Evolutionary conservation across 129 eudicot species (phyloP), one percentile per base, ranked within the genome.

Genomic region (Pseudognaphalium luteoalbum): DNA sequence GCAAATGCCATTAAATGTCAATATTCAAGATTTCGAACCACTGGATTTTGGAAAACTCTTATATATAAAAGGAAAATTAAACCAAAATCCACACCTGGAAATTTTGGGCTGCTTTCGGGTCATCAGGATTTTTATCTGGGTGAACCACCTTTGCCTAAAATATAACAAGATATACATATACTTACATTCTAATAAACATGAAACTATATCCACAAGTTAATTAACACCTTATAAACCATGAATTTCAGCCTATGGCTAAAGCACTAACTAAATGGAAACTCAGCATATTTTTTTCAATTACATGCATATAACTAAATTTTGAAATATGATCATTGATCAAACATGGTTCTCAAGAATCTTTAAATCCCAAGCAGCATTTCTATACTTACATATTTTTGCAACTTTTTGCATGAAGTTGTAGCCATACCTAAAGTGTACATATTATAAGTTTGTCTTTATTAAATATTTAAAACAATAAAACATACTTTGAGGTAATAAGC

Each of bases 91-190:
- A 15, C 83, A 92, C 98, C 90, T 84, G 93, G 78, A 92, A 92
- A 78, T 87, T 88, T 47, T 71, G 78, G 61, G 96, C 98, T 71
- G 97, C 91, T 68, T 79, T 81, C 33, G 98, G 93, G 71, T 92
- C 98, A 73, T 91, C 91, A 39, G 90, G 98, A 78, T 92, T 87
- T 85, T 92, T 92, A 86, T 92, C 98, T 67, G 98, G 97, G 80
- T 92, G 98, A 74, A 89, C 93, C 41, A 32, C 71, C 78, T 87
- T 92, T 69, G 98, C 98, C 98, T 92, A 77, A 57, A 62, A 80
- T 56, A 76, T 61, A 76, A 80, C 51, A 79, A 39, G 50, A 73
- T 80, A 57, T 54, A 72, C 35, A 73, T 80, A 57, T 54, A 72
- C 35, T 79, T 9, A 4, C 71, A 52, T 51, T 54, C 33, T 58